Evolutionary conservation across 371 early-diverging fungal species (phyloP).

Genomic region (Apophysomyces sp.): DNA sequence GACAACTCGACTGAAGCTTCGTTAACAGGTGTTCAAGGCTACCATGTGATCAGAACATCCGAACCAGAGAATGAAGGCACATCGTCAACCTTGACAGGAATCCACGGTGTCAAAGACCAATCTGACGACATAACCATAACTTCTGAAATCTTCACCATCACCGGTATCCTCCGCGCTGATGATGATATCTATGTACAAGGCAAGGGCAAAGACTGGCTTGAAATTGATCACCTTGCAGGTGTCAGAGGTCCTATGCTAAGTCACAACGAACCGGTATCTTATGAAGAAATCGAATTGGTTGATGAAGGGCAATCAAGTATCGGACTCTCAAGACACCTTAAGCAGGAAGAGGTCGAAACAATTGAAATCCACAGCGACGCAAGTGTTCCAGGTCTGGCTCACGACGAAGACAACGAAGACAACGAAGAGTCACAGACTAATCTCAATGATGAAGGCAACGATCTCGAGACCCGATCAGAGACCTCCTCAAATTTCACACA

Average conservation of each 20-base stretch:
- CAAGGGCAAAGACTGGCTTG: background rate
- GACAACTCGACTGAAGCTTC: background rate
- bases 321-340: too few species aligned
- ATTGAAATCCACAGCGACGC: background rate
- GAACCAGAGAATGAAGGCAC: background rate
- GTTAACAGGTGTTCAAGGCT: conserved; percentile 13
- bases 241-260: background rate
- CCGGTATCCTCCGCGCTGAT: background rate
- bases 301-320: background rate
- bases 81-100: background rate
- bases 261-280: background rate
- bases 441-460: background rate
- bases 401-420: background rate
- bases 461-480: background rate
- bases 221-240: background rate
- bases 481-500: background rate
- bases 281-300: background rate
- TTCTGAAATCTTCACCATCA: background rate
- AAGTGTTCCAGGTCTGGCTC: background rate
- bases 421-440: background rate
- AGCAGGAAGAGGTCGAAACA: background rate
- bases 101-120: background rate
- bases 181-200: background rate
- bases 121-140: background rate
- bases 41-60: background rate